Evolutionary conservation across 768 basidiomycete genomes (phyloP).

Genomic region (Tremella mesenterica): DNA sequence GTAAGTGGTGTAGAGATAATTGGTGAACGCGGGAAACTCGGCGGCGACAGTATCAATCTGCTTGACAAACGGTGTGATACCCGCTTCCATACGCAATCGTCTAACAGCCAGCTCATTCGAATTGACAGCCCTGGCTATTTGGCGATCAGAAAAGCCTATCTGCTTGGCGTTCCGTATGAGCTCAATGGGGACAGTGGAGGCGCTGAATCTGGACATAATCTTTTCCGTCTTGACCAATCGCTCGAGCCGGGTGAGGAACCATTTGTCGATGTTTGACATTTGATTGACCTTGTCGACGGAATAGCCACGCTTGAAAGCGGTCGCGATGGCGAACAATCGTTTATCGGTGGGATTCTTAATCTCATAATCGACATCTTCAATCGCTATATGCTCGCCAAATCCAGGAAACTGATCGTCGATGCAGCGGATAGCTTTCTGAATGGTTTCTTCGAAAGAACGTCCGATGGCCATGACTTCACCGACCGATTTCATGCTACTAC

Average conservation of each 20-base stretch:
- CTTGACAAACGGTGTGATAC: constrained; percentile 84
- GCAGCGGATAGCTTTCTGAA: constrained; percentile 93
- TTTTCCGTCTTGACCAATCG: constrained; percentile 76
- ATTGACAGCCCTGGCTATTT: constrained; percentile 70
- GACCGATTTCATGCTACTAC: constrained; percentile 97
- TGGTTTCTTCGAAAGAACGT: constrained; percentile 94
- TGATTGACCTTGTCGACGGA: constrained; percentile 93
- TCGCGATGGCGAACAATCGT: constrained; percentile 91
- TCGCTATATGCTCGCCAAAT: constrained; percentile 62
- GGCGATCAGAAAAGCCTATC: constrained; percentile 89
- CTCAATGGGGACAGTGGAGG: constrained; percentile 56
- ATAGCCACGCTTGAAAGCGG: constrained; percentile 85
- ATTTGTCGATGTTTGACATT: constrained; percentile 97
- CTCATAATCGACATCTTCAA: constrained; percentile 86
- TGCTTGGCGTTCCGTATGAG: constrained; percentile 78
- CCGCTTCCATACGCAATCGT: constrained; percentile 71
- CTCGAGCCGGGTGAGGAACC: constrained; percentile 87
- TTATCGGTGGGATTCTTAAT: constrained; percentile 91
- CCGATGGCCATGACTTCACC: constrained; percentile 99
- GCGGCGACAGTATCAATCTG: constrained; percentile 99
- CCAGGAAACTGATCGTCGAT: constrained; percentile 93
- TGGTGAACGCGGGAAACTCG: constrained; percentile 96
- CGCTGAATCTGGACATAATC: constrained; percentile 55
- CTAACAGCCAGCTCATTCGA: constrained; percentile 92
- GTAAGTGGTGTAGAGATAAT: constrained; percentile 97